phyloP scores from a whole-genome alignment of 768 basidiomycete genomes.

The Cyclocybe aegerita region DNA sequence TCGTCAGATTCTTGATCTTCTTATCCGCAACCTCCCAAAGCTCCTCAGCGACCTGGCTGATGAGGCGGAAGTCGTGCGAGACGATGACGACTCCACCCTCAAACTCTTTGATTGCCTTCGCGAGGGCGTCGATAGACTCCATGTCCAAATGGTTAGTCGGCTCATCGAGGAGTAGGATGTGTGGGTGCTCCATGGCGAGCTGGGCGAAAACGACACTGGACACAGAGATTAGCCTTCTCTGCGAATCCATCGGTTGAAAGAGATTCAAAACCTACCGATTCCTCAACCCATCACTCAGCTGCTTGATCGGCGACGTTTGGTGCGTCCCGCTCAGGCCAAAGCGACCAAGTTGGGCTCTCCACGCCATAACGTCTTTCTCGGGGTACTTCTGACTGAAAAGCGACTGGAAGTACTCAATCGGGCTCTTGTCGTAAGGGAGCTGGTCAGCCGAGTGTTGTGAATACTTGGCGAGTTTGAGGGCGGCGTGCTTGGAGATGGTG shows the following conservation, averaged over 20 bases:
- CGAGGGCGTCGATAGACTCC: slow-evolving; percentile 96
- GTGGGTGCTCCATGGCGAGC: slow-evolving; percentile 96
- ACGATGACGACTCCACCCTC: slow-evolving; percentile 99
- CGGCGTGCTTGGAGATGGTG: slow-evolving; percentile 84
- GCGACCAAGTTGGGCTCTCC: slow-evolving; percentile 92
- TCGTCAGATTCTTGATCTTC: slow-evolving; percentile 90
- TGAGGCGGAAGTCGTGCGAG: slow-evolving; percentile 98
- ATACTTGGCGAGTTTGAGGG: slow-evolving; percentile 96
- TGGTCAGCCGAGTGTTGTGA: slow-evolving; percentile 99
- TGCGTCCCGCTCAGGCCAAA: slow-evolving; percentile 95
- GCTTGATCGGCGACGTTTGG: slow-evolving; percentile 91
- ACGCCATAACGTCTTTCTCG: slow-evolving; percentile 88
- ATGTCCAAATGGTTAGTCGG: slow-evolving; percentile 98
- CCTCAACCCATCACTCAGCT: slow-evolving; percentile 92
- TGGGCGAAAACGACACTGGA: slow-evolving; percentile 91
- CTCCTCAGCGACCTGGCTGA: slow-evolving; percentile 97
- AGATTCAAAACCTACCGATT: slow-evolving; percentile 65
- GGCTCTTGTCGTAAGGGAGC: slow-evolving; percentile 87
- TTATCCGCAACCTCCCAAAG: slow-evolving; percentile 98
- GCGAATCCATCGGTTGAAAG: neutral
- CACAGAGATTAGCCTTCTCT: slow-evolving; percentile 10
- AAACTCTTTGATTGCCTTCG: slow-evolving; percentile 93
- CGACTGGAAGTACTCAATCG: slow-evolving; percentile 91
- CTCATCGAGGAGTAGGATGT: slow-evolving; percentile 90
- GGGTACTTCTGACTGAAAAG: slow-evolving; percentile 84